Conservation (phyloP, 129 eudicot species). For the carrot (Daucus carota) region DH1_v3.0 NC_030382.2:42296501-42297000, state of each 20-base stretch:
- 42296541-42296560: constrained; percentile 67
- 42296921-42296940: too few species aligned
- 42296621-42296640: constrained; percentile 43
- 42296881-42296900: too few species aligned
- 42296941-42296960: too few species aligned
- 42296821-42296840: not conserved
- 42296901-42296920: too few species aligned
- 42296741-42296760: constrained; percentile 70
- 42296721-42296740: constrained; percentile 85
- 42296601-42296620: constrained; percentile 68
- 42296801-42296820: not conserved
- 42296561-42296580: constrained; percentile 84
- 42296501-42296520: constrained; percentile 63
- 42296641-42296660: constrained; percentile 60
- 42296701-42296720: constrained; percentile 69
- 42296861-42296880: not conserved
- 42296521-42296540: constrained; percentile 59
- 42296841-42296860: not conserved
- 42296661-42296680: constrained; percentile 54
- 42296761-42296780: constrained; percentile 98
- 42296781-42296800: constrained; percentile 37
- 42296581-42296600: constrained; percentile 82
- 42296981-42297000: too few species aligned
- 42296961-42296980: too few species aligned
- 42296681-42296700: constrained; percentile 59